Percentiles rank a stretch among this genome's conserved stretches.
These are phyloP conservation scores for Coemansia sp. DNA, from an alignment of 192 early-diverging fungal species.

Conservation along the genomic window DNA sequence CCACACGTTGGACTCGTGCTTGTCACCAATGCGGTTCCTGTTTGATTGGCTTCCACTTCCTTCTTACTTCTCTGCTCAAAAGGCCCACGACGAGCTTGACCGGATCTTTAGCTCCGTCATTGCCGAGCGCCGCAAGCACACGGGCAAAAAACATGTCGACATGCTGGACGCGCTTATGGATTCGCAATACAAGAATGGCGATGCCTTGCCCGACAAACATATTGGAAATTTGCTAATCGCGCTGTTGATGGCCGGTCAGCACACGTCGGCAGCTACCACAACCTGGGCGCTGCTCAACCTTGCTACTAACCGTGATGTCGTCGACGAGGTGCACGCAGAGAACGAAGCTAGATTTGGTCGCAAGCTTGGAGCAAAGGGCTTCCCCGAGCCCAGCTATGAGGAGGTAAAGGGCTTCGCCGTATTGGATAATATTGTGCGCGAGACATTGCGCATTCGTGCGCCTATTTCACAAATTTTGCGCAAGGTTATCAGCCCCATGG, in stretches of 20 bases:
- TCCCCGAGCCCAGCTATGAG: no score
- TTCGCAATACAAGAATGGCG: constrained; percentile 85
- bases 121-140: constrained; percentile 64
- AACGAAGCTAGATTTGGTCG: constrained; percentile 61
- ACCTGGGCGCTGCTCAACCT: constrained; percentile 90
- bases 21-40: constrained; percentile 92
- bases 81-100: constrained; percentile 80
- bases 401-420: constrained; percentile 64
- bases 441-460: constrained; percentile 89
- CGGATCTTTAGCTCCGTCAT: constrained; percentile 78
- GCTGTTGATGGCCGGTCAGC: constrained; percentile 93
- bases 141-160: constrained; percentile 63
- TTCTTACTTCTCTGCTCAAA: constrained; percentile 79
- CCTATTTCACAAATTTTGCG: constrained; percentile 94
- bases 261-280: constrained; percentile 90
- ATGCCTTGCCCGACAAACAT: constrained; percentile 75
- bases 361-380: constrained; percentile 53
- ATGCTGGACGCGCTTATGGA: constrained; percentile 83
- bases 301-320: constrained; percentile 71
- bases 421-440: constrained; percentile 84
- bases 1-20: constrained; percentile 91
- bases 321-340: constrained; percentile 69
- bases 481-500: constrained; percentile 73
- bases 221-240: constrained; percentile 97
- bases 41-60: constrained; percentile 91